Evolutionary conservation across 345 rosid genomes (phyloP), one percentile per base, ranked within the genome.

Genomic region (Excoecaria cochinchinensis): DNA sequence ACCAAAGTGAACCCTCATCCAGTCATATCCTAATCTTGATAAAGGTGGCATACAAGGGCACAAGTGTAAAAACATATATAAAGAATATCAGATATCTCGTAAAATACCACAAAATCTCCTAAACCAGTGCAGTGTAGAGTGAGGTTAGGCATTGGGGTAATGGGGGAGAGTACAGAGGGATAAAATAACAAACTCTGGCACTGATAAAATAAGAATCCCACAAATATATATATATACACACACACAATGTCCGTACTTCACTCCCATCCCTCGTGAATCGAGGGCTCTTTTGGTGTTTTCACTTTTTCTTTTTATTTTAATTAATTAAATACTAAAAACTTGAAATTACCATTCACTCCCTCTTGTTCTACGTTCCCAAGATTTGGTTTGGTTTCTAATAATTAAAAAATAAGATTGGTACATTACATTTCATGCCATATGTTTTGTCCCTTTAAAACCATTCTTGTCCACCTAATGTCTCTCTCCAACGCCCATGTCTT

Each of bases 381-480:
- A 71, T 65, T 78, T 72, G 65, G 15, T 64, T 53, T 5, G 11
- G 19, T 62, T 17, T 5, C 5, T 4, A 46, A 13, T 19, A n/a
- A 19, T 2, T 36, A 63, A 6, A 63, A 63, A 14, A 47, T 70
- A 74, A 75, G 63, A 74, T n/a, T n/a, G n/a, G n/a, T n/a, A n/a
- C n/a, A n/a, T n/a, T n/a, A n/a, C n/a, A 84, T 72, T 77, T 76
- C 83, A 82, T 72, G 87, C 75, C 78, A 74, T 58, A 80, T 82
- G 87, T 84, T 86, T 86, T 84, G 89, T 86, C 86, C 78, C 85
- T 82, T 82, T 75, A 72, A 79, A 82, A 73, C 85, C 81, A 76
- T 75, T 81, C 70, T 81, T 81, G 83, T 84, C 87, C 70, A 62
- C 62, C 79, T 63, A n/a, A 58, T 82, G 86, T 84, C 82, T 77